These are phyloP conservation scores for Penicillium mononematosum DNA, from an alignment of 495 filamentous ascomycete species.

Conservation along the genomic window DNA sequence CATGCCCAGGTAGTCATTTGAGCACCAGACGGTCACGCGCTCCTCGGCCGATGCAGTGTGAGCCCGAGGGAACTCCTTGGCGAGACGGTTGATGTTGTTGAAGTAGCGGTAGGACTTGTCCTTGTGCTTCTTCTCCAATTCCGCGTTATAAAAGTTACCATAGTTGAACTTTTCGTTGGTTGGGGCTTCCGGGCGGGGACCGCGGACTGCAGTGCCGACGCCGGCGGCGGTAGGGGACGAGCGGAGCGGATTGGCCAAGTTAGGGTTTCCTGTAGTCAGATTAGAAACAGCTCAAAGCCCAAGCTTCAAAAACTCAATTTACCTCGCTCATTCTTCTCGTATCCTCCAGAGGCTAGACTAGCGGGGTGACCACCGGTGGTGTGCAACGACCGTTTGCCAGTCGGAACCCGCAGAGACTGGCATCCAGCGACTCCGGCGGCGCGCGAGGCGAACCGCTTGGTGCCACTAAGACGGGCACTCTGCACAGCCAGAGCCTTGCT, in stretches of 20 bases:
- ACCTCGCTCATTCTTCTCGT: slow-evolving; percentile 62
- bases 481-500: slow-evolving; percentile 93
- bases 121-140: slow-evolving; percentile 98
- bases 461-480: slow-evolving; percentile 57
- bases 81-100: slow-evolving; percentile 99
- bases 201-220: slow-evolving; percentile 30
- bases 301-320: slow-evolving; percentile 18
- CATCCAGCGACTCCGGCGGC: slow-evolving; percentile 37
- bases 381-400: slow-evolving; percentile 72
- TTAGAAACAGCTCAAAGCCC: slow-evolving; percentile 9
- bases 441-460: slow-evolving; percentile 47
- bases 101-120: slow-evolving; percentile 99
- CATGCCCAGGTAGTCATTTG: slow-evolving; percentile 98
- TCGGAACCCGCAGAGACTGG: slow-evolving; percentile 32
- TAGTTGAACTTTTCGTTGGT: slow-evolving; percentile 73
- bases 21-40: slow-evolving; percentile 97
- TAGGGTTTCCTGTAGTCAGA: slow-evolving; percentile 28
- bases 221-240: slow-evolving; percentile 18
- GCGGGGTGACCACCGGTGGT: slow-evolving; percentile 73
- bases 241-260: slow-evolving; percentile 20
- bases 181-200: slow-evolving; percentile 45
- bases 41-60: slow-evolving; percentile 84
- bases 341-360: slow-evolving; percentile 62
- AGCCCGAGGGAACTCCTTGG: slow-evolving; percentile 92
- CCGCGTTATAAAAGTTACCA: slow-evolving; percentile 78